These are phyloP conservation scores for Claviceps sorghi DNA, from an alignment of 2,329 filamentous ascomycete species.

Conservation along the genomic window DNA sequence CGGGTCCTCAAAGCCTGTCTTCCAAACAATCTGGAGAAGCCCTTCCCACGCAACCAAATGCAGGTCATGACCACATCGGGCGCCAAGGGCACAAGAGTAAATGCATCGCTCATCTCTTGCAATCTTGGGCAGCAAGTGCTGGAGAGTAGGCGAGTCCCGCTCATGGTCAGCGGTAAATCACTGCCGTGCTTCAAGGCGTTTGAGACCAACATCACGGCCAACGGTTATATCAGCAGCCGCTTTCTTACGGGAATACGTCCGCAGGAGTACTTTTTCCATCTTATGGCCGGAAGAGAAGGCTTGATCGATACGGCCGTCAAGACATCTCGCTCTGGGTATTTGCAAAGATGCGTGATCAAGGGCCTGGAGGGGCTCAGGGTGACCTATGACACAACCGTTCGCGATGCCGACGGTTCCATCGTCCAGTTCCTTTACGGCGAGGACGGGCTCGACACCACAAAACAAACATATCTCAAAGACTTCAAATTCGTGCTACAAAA, in stretches of 20 bases:
- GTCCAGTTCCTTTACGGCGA: slow-evolving; percentile 95
- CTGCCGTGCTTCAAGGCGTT: slow-evolving; percentile 87
- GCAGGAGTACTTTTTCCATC: slow-evolving; percentile 98
- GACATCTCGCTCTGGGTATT: slow-evolving; percentile 88
- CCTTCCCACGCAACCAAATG: slow-evolving; percentile 96
- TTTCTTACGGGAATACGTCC: slow-evolving; percentile 96
- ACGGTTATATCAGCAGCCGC: slow-evolving; percentile 85
- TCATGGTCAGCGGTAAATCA: slow-evolving; percentile 97
- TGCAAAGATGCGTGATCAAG: slow-evolving; percentile 95
- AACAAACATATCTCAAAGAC: slow-evolving; percentile 79
- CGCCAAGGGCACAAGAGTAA: slow-evolving; percentile 84
- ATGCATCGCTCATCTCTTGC: slow-evolving; percentile 94
- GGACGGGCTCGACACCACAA: slow-evolving; percentile 86
- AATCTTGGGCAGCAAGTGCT: slow-evolving; percentile 94
- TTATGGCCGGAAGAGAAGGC: slow-evolving; percentile 97
- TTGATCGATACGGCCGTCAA: slow-evolving; percentile 98
- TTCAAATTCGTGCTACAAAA: slow-evolving; percentile 87
- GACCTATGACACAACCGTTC: slow-evolving; percentile 84
- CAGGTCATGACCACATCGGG: slow-evolving; percentile 96
- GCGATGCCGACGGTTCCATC: slow-evolving; percentile 84
- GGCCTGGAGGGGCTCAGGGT: slow-evolving; percentile 92
- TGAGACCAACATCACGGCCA: slow-evolving; percentile 76
- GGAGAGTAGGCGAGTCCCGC: slow-evolving; percentile 83
- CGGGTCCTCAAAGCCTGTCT: slow-evolving; percentile 66
- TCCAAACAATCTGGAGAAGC: slow-evolving; percentile 69